Percentiles rank a stretch among this genome's conserved stretches.
Evolutionary conservation across 352 stramenopile genomes (phyloP).

Genomic region (Phytophthora ramorum): DNA sequence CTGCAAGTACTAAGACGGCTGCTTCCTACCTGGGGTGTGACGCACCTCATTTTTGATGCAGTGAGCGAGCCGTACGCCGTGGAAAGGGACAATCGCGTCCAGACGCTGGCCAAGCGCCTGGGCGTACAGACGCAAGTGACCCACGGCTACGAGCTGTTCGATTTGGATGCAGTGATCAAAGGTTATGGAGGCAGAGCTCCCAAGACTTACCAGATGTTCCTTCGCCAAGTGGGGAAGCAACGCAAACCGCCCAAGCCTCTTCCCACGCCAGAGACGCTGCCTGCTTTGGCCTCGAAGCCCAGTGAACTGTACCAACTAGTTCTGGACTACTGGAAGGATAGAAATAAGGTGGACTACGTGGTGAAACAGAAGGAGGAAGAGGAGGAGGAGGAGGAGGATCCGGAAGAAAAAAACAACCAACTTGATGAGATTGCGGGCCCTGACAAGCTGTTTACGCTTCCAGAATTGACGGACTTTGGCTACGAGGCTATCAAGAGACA

Average conservation of each 20-base stretch:
- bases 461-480: conserved; percentile 69
- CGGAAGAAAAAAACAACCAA: conserved; percentile 17
- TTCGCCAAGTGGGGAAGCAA: conserved; percentile 57
- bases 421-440: conserved; percentile 56
- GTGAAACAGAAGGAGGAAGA: conserved; percentile 9
- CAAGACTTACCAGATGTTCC: conserved; percentile 80
- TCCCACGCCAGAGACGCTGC: conserved; percentile 49
- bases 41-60: conserved; percentile 91
- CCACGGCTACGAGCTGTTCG: conserved; percentile 69
- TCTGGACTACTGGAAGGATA: conserved; percentile 54
- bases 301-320: conserved; percentile 70
- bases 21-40: conserved; percentile 87
- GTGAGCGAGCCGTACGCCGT: conserved; percentile 93
- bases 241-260: conserved; percentile 53
- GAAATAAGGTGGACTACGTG: conserved; percentile 5
- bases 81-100: conserved; percentile 72
- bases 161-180: conserved; percentile 65
- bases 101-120: conserved; percentile 47
- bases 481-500: conserved; percentile 56
- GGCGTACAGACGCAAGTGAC: conserved; percentile 79
- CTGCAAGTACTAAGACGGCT: conserved; percentile 82
- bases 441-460: conserved; percentile 64
- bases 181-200: conserved; percentile 57
- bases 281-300: conserved; percentile 36
- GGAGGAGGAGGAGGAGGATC: conserved; percentile 22